These are phyloP conservation scores for Cyberlindnera subsufficiens DNA, from an alignment of 805 yeast species.

Conservation along the genomic window DNA sequence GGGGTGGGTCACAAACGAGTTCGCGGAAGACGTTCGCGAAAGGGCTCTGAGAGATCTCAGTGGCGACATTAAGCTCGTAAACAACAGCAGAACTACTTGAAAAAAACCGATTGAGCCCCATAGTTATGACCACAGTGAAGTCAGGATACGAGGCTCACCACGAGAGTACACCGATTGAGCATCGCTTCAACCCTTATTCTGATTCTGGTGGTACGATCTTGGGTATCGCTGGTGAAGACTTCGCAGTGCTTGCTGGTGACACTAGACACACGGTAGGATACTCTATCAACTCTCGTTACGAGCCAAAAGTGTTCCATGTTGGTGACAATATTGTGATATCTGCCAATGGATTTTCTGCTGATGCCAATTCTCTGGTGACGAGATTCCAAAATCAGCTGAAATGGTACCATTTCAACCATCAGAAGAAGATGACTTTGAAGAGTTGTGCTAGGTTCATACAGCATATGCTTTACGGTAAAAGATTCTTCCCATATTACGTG, in stretches of 20 bases:
- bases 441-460: conserved; percentile 90
- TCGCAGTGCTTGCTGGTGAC: conserved; percentile 95
- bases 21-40: neutral
- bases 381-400: conserved; percentile 59
- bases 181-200: conserved; percentile 85
- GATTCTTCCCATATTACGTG: conserved; percentile 96
- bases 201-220: conserved; percentile 96
- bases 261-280: conserved; percentile 96
- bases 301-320: conserved; percentile 81
- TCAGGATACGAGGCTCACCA: conserved; percentile 61
- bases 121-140: conserved; percentile 39
- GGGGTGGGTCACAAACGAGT: neutral
- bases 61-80: neutral
- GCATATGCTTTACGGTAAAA: conserved; percentile 83
- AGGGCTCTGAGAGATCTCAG: neutral
- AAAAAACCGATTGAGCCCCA: neutral
- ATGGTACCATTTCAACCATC: conserved; percentile 92
- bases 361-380: conserved; percentile 79
- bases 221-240: conserved; percentile 97
- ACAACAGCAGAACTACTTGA: too few species aligned
- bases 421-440: conserved; percentile 58
- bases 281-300: conserved; percentile 86
- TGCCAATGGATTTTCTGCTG: conserved; percentile 96
- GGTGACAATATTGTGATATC: conserved; percentile 86
- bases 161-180: conserved; percentile 68